These are phyloP conservation scores for Tetrapisispora phaffii DNA, from an alignment of 805 yeast genomes.

Conservation along the genomic window DNA sequence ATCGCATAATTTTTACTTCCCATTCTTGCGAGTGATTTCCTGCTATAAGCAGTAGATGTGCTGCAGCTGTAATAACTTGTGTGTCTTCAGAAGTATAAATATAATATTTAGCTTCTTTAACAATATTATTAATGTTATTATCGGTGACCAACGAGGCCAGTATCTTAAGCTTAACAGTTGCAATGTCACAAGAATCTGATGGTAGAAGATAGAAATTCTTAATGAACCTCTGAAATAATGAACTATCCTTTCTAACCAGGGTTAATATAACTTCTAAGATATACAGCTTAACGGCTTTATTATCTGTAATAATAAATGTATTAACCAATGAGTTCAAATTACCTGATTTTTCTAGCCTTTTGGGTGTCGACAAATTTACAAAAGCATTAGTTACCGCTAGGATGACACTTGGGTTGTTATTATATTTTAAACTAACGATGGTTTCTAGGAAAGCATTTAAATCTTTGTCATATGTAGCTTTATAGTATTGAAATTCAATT, in stretches of 20 bases:
- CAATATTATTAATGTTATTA: constrained; percentile 40
- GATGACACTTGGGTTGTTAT: constrained; percentile 50
- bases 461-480: constrained; percentile 45
- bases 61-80: constrained; percentile 36
- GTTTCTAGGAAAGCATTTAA: constrained; percentile 43
- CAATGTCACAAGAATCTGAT: constrained; percentile 36
- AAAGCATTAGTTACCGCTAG: constrained; percentile 50
- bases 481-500: constrained; percentile 33
- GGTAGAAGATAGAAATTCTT: constrained; percentile 49
- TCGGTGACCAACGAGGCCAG: constrained; percentile 50
- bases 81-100: constrained; percentile 26
- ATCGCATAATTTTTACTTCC: constrained; percentile 45
- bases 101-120: constrained; percentile 56
- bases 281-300: constrained; percentile 27
- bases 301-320: constrained; percentile 28
- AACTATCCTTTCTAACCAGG: constrained; percentile 27
- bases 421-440: constrained; percentile 37
- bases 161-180: constrained; percentile 50
- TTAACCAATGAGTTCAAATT: constrained; percentile 45
- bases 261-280: constrained; percentile 41
- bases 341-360: constrained; percentile 37
- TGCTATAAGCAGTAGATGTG: constrained; percentile 54
- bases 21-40: constrained; percentile 42
- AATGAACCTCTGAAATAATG: constrained; percentile 30
- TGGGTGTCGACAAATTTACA: constrained; percentile 49